A percentile compares a stretch with the other conserved stretches of the same genome.
Evolutionary conservation across 805 yeast species (phyloP).

Genomic region (Yamadazyma phyllophila): DNA sequence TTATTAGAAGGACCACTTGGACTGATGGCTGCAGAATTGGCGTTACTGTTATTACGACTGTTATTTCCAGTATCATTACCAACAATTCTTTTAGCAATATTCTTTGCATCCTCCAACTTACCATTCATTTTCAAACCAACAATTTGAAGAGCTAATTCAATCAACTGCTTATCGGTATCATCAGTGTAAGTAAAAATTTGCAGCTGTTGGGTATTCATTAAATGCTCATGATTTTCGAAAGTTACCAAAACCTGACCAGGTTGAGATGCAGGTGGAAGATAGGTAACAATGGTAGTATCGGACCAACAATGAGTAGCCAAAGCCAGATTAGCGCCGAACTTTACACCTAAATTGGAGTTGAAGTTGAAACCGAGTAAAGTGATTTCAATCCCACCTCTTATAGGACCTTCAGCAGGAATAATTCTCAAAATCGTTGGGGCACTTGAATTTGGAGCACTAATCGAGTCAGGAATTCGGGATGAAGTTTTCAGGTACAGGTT

Average conservation of each 20-base stretch:
- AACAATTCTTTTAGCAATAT: slow-evolving; percentile 87
- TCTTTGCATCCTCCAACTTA: slow-evolving; percentile 88
- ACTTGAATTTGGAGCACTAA: slow-evolving; percentile 10
- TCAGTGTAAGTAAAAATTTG: slow-evolving; percentile 88
- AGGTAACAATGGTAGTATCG: slow-evolving; percentile 88
- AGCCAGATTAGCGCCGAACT: slow-evolving; percentile 80
- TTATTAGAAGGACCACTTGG: slow-evolving; percentile 8
- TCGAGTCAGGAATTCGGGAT: slow-evolving; percentile 13
- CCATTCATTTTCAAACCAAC: slow-evolving; percentile 98
- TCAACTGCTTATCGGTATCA: slow-evolving; percentile 91
- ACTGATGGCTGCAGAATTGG: slow-evolving; percentile 22
- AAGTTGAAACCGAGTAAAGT: slow-evolving; percentile 87
- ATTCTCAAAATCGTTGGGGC: slow-evolving; percentile 74
- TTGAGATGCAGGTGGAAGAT: slow-evolving; percentile 83
- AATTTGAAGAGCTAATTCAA: slow-evolving; percentile 92
- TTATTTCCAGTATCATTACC: slow-evolving; percentile 47
- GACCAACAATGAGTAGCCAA: slow-evolving; percentile 95
- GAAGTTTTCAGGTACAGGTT: slow-evolving; percentile 10
- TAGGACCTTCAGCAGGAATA: slow-evolving; percentile 94
- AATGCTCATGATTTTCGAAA: slow-evolving; percentile 54
- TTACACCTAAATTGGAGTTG: slow-evolving; percentile 76
- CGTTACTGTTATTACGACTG: slow-evolving; percentile 1
- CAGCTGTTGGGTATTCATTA: slow-evolving; percentile 34
- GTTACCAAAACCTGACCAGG: slow-evolving; percentile 92
- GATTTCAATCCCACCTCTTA: slow-evolving; percentile 94